Evolutionary conservation across 2,329 filamentous ascomycete genomes (phyloP), one percentile per base, ranked within the genome.

Genomic region (Aspergillus transmontanensis): DNA sequence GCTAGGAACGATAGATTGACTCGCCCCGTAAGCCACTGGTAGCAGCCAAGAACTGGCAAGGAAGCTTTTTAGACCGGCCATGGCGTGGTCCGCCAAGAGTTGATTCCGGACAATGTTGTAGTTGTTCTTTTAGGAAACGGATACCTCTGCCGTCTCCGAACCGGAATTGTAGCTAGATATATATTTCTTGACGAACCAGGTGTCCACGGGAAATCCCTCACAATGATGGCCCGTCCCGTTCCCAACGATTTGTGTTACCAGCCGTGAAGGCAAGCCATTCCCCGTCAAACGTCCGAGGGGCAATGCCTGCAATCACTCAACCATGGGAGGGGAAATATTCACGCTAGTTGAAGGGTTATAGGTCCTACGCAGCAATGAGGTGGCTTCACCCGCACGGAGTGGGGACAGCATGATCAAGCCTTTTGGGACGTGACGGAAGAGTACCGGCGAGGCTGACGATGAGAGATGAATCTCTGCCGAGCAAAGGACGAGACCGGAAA

Each of bases 1-100:
- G 58, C 58, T 68, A 30, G 62, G 21, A 4, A 60, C 48, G 21
- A 62, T 45, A 45, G 64, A 64, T 30, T 66, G 66, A 43, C 62
- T 70, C 21, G 70, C 69, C 14, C 68, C 71, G 57, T 70, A 71
- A 53, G 68, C 70, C 34, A 64, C 43, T 36, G 71, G 69, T 26
- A 75, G 57, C 43, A 77, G 71, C 66, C 70, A 72, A 34, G 67
- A 62, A 21, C 67, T 60, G 53, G 59, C 66, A 28, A 75, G 50
- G 34, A 76, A 57, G 57, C 60, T 63, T 32, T 54, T 59, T 34
- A 72, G 58, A 55, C 66, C 59, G 64, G 71, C 64, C 73, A 76
- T 76, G 48, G 54, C 63, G 62, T 62, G 50, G 60, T 14, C 53
- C 26, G 14, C 39, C 16, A 59, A 32, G 26, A 32, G 26, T 46